phyloP scores from a whole-genome alignment of 805 yeast genomes.

The Blastobotrys attinorum region DNA sequence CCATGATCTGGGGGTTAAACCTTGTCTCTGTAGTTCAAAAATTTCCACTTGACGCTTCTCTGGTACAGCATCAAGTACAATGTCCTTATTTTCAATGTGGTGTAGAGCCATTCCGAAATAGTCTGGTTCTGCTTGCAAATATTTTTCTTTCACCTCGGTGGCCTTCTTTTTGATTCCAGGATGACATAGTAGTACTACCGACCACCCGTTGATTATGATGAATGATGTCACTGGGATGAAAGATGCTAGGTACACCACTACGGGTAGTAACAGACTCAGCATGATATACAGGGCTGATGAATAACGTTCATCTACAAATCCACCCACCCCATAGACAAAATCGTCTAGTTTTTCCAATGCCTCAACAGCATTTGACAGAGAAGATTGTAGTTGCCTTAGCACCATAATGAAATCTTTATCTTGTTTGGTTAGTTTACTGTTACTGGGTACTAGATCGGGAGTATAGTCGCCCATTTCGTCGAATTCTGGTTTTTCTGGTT shows the following conservation, averaged over 20 bases:
- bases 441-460: background rate
- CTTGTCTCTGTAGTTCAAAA: slow-evolving; percentile 65
- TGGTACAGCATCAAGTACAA: slow-evolving; percentile 57
- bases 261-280: slow-evolving; percentile 6
- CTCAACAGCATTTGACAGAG: slow-evolving; percentile 47
- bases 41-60: slow-evolving; percentile 60
- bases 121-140: slow-evolving; percentile 22
- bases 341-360: slow-evolving; percentile 45
- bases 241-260: slow-evolving; percentile 35
- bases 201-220: slow-evolving; percentile 55
- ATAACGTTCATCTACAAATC: slow-evolving; percentile 55
- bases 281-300: slow-evolving; percentile 53
- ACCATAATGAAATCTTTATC: slow-evolving; percentile 16
- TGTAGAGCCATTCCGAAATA: slow-evolving; percentile 29
- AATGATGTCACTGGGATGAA: slow-evolving; percentile 52
- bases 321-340: slow-evolving; percentile 54
- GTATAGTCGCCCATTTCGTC: slow-evolving; percentile 19
- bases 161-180: slow-evolving; percentile 40
- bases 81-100: slow-evolving; percentile 37
- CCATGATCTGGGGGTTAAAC: slow-evolving; percentile 55
- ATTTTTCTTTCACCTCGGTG: slow-evolving; percentile 20
- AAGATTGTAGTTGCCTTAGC: slow-evolving; percentile 43
- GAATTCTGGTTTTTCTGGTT: slow-evolving; percentile 15
- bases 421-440: slow-evolving; percentile 3
- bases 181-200: slow-evolving; percentile 43